phyloP scores from a whole-genome alignment of 2,329 filamentous ascomycete genomes.

The Paracamarosporium sp. region DNA sequence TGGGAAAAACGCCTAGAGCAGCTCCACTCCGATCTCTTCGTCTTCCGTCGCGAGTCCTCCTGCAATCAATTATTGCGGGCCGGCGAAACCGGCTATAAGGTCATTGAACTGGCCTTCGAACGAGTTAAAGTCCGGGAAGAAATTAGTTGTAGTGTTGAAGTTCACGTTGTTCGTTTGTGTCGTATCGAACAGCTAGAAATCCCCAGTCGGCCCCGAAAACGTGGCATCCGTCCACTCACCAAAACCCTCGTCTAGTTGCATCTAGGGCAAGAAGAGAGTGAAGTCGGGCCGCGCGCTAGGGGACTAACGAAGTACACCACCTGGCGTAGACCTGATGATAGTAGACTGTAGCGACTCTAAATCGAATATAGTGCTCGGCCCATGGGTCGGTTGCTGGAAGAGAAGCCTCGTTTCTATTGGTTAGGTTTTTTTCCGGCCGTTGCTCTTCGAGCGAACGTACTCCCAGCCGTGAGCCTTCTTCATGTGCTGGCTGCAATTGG shows the following conservation, averaged over 20 bases:
- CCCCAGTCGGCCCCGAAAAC: constrained; percentile 49
- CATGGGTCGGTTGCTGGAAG: constrained; percentile 63
- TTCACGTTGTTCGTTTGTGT: constrained; percentile 29
- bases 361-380: constrained; percentile 40
- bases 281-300: constrained; percentile 71
- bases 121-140: constrained; percentile 48
- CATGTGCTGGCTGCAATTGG: constrained; percentile 99
- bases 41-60: constrained; percentile 17
- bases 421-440: constrained; percentile 60
- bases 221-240: constrained; percentile 58
- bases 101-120: constrained; percentile 50
- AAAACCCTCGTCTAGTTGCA: constrained; percentile 69
- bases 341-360: constrained; percentile 51
- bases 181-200: constrained; percentile 67
- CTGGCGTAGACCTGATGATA: constrained; percentile 23
- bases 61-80: too few species aligned
- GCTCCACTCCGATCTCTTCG: constrained; percentile 17
- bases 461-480: constrained; percentile 92
- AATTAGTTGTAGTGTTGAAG: constrained; percentile 35
- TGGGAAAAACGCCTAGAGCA: constrained; percentile 22
- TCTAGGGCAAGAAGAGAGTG: constrained; percentile 73
- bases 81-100: too few species aligned
- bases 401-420: constrained; percentile 38
- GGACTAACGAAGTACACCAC: constrained; percentile 63
- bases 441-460: constrained; percentile 93